Percentiles rank a stretch among this genome's conserved stretches.
These are phyloP conservation scores for Dictyostelium discoideum DNA, from an alignment of 78 protist genomes.

Conservation along the genomic window DNA sequence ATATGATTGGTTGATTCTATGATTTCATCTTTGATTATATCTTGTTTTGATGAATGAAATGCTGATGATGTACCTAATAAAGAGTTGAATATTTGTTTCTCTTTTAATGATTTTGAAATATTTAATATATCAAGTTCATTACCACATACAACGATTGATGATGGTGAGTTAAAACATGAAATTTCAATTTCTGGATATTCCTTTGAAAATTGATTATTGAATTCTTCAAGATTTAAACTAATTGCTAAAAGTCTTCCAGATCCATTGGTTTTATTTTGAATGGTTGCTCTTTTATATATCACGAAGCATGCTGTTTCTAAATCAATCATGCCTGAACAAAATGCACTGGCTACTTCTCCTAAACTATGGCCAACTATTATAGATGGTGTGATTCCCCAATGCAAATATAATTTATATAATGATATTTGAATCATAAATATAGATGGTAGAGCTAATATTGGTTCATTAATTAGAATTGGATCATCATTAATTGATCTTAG, in stretches of 20 bases:
- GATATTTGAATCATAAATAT: slow-evolving; percentile 56
- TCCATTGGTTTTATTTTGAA: slow-evolving; percentile 61
- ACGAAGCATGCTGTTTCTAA: slow-evolving; percentile 6
- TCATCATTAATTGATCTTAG: background rate
- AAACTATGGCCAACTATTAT: slow-evolving; percentile 72
- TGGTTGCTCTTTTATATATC: background rate
- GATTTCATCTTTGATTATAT: background rate
- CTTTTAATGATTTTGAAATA: background rate
- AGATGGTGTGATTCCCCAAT: slow-evolving; percentile 41
- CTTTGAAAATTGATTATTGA: background rate
- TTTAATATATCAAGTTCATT: background rate
- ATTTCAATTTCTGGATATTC: slow-evolving; percentile 6
- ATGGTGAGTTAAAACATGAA: slow-evolving; percentile 29
- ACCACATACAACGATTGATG: slow-evolving; percentile 54
- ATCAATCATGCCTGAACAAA: slow-evolving; percentile 18
- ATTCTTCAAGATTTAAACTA: background rate
- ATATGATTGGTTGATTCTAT: background rate
- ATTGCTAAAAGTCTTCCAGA: slow-evolving; percentile 57
- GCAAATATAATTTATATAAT: slow-evolving; percentile 12
- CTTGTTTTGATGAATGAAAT: slow-evolving; percentile 68
- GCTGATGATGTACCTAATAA: slow-evolving; percentile 31
- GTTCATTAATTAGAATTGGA: slow-evolving; percentile 1
- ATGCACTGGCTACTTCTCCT: slow-evolving; percentile 68
- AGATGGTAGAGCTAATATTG: slow-evolving; percentile 61
- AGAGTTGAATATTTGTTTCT: background rate